Conservation (phyloP, 2,329 filamentous ascomycete genomes). For the Botrytis tulipae region DNA sequence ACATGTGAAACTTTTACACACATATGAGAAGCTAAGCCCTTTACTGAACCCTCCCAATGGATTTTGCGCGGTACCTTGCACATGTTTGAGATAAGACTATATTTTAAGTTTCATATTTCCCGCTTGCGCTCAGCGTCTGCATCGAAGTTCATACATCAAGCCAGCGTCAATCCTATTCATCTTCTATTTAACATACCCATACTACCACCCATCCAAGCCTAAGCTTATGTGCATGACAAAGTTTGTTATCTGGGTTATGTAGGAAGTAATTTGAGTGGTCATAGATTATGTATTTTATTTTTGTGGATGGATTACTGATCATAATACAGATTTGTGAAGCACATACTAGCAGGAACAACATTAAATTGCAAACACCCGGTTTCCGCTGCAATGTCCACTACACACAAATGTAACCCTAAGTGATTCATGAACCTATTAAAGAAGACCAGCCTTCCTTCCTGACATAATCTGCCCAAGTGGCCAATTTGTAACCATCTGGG, state of each 20-base stretch:
- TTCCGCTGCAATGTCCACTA: neutral
- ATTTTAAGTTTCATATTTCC: neutral
- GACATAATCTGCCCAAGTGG: neutral
- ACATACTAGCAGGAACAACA: neutral
- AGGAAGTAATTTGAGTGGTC: neutral
- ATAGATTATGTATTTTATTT: neutral
- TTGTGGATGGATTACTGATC: neutral
- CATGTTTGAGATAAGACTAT: neutral
- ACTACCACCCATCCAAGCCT: no score
- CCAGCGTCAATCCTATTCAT: neutral
- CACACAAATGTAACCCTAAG: neutral
- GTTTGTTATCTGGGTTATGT: neutral
- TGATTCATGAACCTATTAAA: neutral
- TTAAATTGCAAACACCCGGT: neutral
- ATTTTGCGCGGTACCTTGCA: neutral
- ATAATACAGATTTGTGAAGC: neutral
- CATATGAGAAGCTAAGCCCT: neutral
- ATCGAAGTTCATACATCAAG: neutral
- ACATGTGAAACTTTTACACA: neutral
- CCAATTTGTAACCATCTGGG: neutral
- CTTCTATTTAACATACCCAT: neutral
- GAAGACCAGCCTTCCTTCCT: neutral
- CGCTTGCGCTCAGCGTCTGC: neutral
- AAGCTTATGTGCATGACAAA: neutral
- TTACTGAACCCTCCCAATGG: neutral